A percentile compares a stretch with the other conserved stretches of the same genome.
These are phyloP conservation scores for Pestalotiopsis sp. DNA, from an alignment of 2,329 filamentous ascomycete genomes.

Conservation along the genomic window DNA sequence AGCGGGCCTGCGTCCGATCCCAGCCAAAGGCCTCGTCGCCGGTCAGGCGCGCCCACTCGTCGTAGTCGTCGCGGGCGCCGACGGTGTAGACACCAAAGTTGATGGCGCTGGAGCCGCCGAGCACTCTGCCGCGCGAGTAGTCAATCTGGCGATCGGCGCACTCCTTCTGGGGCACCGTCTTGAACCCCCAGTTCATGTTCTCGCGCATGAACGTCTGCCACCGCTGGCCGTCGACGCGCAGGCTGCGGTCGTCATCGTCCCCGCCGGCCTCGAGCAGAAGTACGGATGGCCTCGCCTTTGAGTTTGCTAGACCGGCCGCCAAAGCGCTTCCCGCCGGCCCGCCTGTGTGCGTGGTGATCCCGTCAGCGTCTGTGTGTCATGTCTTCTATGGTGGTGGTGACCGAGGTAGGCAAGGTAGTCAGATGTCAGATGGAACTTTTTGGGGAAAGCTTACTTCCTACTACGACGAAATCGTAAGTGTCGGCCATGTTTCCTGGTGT, in stretches of 20 bases:
- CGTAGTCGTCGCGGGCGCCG: conserved; percentile 62
- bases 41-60: conserved; percentile 60
- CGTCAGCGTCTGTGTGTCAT: neutral
- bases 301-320: conserved; percentile 53
- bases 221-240: conserved; percentile 56
- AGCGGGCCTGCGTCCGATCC: conserved; percentile 52
- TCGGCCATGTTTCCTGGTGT: conserved; percentile 16
- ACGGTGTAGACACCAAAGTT: conserved; percentile 58
- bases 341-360: conserved; percentile 36
- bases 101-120: conserved; percentile 55
- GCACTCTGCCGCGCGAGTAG: conserved; percentile 51
- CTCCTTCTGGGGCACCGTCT: conserved; percentile 48
- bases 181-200: conserved; percentile 56
- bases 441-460: conserved; percentile 31
- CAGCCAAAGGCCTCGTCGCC: conserved; percentile 59
- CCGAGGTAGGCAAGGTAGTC: neutral
- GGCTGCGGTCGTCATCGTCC: conserved; percentile 45
- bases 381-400: neutral
- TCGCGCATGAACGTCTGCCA: conserved; percentile 52
- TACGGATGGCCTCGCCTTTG: conserved; percentile 50
- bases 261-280: conserved; percentile 65
- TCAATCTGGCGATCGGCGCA: conserved; percentile 46
- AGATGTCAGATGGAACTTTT: neutral
- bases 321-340: conserved; percentile 63
- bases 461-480: conserved; percentile 35